Conservation (phyloP, 2,329 filamentous ascomycete genomes). For the Hysterium pulicare region DNA sequence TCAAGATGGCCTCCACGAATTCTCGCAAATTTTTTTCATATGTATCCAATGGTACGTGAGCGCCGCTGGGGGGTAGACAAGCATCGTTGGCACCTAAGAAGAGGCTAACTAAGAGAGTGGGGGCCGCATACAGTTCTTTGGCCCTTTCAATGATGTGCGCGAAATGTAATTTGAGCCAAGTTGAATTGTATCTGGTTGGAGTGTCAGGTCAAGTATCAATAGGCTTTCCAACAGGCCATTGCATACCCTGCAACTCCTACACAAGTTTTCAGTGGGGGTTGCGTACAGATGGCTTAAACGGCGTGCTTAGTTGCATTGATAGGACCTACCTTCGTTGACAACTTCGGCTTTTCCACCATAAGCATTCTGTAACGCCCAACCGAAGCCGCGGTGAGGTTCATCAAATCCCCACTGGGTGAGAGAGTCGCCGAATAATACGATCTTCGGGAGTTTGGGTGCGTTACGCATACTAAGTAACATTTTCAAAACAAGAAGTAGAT, state of each 20-base stretch:
- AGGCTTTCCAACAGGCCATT: not conserved
- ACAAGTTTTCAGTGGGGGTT: not conserved
- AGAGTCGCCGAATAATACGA: slow-evolving; percentile 35
- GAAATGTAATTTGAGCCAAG: slow-evolving; percentile 21
- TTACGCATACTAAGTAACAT: slow-evolving; percentile 1
- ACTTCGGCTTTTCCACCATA: slow-evolving; percentile 26
- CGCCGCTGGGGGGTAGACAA: slow-evolving; percentile 19
- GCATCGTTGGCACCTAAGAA: slow-evolving; percentile 42
- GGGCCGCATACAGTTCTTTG: slow-evolving; percentile 14
- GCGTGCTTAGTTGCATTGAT: no score
- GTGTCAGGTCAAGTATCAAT: not conserved
- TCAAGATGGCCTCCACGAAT: slow-evolving; percentile 34
- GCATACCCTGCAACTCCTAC: not conserved
- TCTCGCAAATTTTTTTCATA: slow-evolving; percentile 35
- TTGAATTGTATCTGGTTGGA: slow-evolving; percentile 25
- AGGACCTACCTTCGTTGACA: slow-evolving; percentile 28
- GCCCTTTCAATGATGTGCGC: slow-evolving; percentile 18
- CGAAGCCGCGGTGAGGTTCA: slow-evolving; percentile 24
- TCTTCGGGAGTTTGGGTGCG: slow-evolving; percentile 16
- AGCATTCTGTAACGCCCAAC: slow-evolving; percentile 21
- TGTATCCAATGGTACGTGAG: slow-evolving; percentile 29
- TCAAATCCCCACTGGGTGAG: slow-evolving; percentile 33
- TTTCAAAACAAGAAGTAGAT: no score
- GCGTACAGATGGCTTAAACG: no score
- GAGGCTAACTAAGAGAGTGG: slow-evolving; percentile 39